A percentile compares a stretch with the other conserved stretches of the same genome.
phyloP scores from a whole-genome alignment of 106 monocot species.

The Posidonia australis region DNA sequence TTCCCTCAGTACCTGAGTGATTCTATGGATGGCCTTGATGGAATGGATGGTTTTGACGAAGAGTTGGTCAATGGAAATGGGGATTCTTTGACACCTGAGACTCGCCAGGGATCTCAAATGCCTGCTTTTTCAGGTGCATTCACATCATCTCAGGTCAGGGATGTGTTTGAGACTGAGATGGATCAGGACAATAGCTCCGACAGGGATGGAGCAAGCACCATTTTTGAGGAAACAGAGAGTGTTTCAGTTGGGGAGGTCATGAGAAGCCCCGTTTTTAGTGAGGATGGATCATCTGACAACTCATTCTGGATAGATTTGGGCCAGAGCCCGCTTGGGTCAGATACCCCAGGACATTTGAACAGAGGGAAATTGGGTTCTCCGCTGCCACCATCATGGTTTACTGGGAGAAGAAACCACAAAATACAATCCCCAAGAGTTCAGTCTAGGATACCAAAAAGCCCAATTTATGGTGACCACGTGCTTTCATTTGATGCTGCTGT shows the following conservation, averaged over 20 bases:
- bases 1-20: slow-evolving; percentile 91
- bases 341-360: slow-evolving; percentile 37
- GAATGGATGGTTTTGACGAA: slow-evolving; percentile 36
- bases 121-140: slow-evolving; percentile 94
- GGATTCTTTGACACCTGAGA: slow-evolving; percentile 20
- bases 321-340: slow-evolving; percentile 71
- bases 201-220: slow-evolving; percentile 74
- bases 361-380: slow-evolving; percentile 68
- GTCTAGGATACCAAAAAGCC: slow-evolving; percentile 40
- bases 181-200: slow-evolving; percentile 89
- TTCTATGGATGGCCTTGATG: slow-evolving; percentile 66
- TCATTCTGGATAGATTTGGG: slow-evolving; percentile 95
- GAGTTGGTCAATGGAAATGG: slow-evolving; percentile 32
- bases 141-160: slow-evolving; percentile 72
- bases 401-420: slow-evolving; percentile 50
- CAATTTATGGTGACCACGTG: slow-evolving; percentile 49
- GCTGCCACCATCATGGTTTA: slow-evolving; percentile 70
- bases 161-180: slow-evolving; percentile 73
- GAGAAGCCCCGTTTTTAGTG: slow-evolving; percentile 88
- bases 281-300: slow-evolving; percentile 80
- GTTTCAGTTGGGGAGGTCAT: slow-evolving; percentile 81
- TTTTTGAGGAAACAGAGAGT: slow-evolving; percentile 80
- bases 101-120: slow-evolving; percentile 39
- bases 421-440: slow-evolving; percentile 36
- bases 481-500: slow-evolving; percentile 97